A percentile compares a stretch with the other conserved stretches of the same genome.
Evolutionary conservation across 176 grass and related monocot species (phyloP).

Genomic region (Typha latifolia): DNA sequence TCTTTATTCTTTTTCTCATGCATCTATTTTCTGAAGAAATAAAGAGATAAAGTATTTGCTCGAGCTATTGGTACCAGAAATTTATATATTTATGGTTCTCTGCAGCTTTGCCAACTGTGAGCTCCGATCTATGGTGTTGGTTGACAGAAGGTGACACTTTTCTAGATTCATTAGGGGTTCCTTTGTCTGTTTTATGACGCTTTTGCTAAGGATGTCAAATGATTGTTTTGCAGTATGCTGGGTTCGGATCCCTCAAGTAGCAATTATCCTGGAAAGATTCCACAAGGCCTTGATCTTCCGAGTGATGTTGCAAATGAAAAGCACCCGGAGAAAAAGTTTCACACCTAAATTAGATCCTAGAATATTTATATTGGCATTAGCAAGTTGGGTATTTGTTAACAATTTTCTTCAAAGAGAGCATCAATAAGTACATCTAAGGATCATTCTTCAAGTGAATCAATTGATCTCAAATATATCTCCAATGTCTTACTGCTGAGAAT

Average conservation of each 20-base stretch:
- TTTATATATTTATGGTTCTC: neutral
- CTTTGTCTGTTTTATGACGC: neutral
- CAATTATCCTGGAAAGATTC: constrained; percentile 63
- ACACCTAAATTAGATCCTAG: constrained; percentile 15
- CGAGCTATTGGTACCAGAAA: neutral
- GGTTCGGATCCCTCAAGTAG: constrained; percentile 18
- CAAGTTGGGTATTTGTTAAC: neutral
- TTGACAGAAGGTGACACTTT: constrained; percentile 51
- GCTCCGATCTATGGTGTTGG: constrained; percentile 67
- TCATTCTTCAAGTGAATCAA: too few relatives aligned
- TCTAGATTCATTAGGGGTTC: neutral
- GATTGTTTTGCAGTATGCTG: constrained; percentile 35
- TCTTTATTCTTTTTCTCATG: neutral
- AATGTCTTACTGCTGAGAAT: too few relatives aligned
- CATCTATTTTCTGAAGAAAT: neutral
- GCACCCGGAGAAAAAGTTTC: constrained; percentile 4
- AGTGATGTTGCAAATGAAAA: constrained; percentile 34
- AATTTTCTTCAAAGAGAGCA: too few relatives aligned
- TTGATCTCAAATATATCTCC: too few relatives aligned
- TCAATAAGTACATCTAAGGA: too few relatives aligned
- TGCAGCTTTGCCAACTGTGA: constrained; percentile 80
- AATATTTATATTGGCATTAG: constrained; percentile 2
- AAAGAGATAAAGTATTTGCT: neutral
- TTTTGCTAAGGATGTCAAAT: neutral
- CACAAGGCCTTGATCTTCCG: constrained; percentile 35